Evolutionary conservation across 345 rosid genomes (phyloP), one percentile per base, ranked within the genome.

Genomic region (Arabis hirsuta): DNA sequence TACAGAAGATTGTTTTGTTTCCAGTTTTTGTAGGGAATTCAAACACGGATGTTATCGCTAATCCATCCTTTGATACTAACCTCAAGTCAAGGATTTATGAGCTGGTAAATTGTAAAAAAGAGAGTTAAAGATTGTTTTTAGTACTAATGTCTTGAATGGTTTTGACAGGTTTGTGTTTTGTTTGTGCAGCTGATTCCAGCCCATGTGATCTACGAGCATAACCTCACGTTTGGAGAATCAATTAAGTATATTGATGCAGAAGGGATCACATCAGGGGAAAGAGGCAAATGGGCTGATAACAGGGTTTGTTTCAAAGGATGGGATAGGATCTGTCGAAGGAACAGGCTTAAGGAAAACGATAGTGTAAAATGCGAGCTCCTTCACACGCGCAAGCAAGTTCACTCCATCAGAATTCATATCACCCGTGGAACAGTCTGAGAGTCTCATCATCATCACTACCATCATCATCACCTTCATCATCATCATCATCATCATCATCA

Each of bases 301-400:
- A 63, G 72, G 42, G 0, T 56, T 2, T 71, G 62, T 12, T 63
- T 76, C 41, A 55, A 56, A 71, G 67, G 80, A 4, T 76, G 76
- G 76, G 52, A 65, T 50, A 64, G 62, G 4, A 65, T 76, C 16
- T 71, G 72, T 27, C 65, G 80, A 32, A 76, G 80, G 34, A 76
- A 76, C 34, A 56, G 43, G 24, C 42, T 76, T 7, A 50, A 13
- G 14, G 4, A 41, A 19, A 7, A 52, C 4, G 76, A 76, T 24
- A 36, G 2, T 4, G 67, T 57, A 2, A 7, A 3, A 1, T 76
- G 76, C 22, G 62, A 76, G 48, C 38, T 64, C 4, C 62, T 76
- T 26, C 76, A 71, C 20, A 1, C 7, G 20, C 6, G 8, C 4
- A 62, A 22, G 9, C 3, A 4, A 0, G 79, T 68, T 55, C 74